Conservation (phyloP, 1,139 yeast genomes). For the Diutina sp. region DNA sequence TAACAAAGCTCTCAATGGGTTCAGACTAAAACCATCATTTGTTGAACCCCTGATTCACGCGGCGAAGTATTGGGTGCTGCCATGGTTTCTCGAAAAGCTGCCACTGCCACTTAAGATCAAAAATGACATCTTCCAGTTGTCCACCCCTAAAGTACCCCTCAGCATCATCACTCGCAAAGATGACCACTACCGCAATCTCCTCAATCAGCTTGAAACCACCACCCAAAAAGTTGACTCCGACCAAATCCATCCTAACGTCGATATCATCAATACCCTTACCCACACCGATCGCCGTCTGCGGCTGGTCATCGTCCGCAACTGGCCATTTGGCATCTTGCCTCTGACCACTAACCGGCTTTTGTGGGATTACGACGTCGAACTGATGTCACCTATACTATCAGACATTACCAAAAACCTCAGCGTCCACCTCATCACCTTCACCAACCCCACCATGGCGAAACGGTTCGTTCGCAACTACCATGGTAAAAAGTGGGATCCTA, state of each 20-base stretch:
- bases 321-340: constrained; percentile 27
- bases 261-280: constrained; percentile 7
- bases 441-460: constrained; percentile 32
- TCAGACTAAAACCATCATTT: background rate
- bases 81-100: background rate
- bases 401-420: constrained; percentile 18
- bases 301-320: constrained; percentile 23
- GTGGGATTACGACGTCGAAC: constrained; percentile 28
- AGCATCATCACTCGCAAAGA: background rate
- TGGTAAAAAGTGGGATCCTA: constrained; percentile 30
- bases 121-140: background rate
- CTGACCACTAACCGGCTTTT: constrained; percentile 18
- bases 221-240: background rate
- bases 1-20: background rate
- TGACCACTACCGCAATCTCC: background rate
- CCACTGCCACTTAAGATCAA: background rate
- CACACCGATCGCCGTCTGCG: constrained; percentile 8
- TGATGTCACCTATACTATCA: constrained; percentile 8
- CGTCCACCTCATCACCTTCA: constrained; percentile 32
- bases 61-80: background rate
- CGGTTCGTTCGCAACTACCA: constrained; percentile 44
- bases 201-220: background rate
- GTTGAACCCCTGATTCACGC: background rate
- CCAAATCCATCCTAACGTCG: background rate
- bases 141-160: background rate